phyloP scores from a whole-genome alignment of 176 grass and related monocot species.

The Carex myosuroides region DNA sequence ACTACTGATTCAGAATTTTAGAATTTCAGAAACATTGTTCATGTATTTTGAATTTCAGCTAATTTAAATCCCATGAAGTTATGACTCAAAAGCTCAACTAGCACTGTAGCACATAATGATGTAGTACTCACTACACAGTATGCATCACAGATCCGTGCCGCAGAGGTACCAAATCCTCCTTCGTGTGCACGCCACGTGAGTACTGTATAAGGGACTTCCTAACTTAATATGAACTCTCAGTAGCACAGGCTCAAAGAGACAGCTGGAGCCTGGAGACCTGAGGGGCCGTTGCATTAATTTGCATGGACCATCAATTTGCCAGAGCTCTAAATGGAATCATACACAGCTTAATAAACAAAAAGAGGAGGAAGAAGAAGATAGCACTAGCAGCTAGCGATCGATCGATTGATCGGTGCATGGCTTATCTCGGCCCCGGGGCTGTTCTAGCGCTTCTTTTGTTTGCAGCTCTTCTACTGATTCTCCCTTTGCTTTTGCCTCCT shows the following conservation, averaged over 20 bases:
- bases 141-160: not conserved
- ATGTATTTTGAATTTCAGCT: too few relatives aligned
- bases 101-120: too few relatives aligned
- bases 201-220: not conserved
- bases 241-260: not conserved
- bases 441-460: not conserved
- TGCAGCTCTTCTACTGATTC: slow-evolving; percentile 1
- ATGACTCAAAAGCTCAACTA: too few relatives aligned
- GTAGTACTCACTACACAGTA: not conserved
- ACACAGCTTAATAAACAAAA: not conserved
- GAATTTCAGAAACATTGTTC: too few relatives aligned
- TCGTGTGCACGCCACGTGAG: slow-evolving; percentile 7
- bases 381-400: not conserved
- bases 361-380: not conserved
- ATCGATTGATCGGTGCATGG: not conserved
- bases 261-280: not conserved
- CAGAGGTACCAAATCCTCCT: not conserved
- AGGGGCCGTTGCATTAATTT: not conserved
- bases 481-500: slow-evolving; percentile 19
- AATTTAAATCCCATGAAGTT: too few relatives aligned
- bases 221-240: not conserved
- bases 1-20: too few relatives aligned
- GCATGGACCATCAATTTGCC: not conserved
- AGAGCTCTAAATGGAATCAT: slow-evolving; percentile 8
- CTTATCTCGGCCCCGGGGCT: slow-evolving; percentile 2